Evolutionary conservation across 345 rosid genomes (phyloP).

Genomic region (Barbarea vulgaris): DNA sequence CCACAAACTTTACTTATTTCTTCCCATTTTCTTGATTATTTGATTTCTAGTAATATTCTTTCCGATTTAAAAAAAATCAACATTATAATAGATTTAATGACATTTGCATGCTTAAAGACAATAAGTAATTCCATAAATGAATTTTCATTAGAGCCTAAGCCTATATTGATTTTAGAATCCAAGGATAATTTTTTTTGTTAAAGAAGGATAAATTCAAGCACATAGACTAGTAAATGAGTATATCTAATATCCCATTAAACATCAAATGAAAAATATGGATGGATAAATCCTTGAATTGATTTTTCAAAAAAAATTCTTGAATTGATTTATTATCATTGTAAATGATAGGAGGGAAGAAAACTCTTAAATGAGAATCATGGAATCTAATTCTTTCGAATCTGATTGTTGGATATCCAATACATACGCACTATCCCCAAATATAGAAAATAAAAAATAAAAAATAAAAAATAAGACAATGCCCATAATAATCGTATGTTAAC

Average conservation of each 20-base stretch:
- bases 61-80: not conserved
- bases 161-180: not conserved
- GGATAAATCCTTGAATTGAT: not conserved
- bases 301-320: not conserved
- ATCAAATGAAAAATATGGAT: not conserved
- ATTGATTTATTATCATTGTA: not conserved
- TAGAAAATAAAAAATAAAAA: not conserved
- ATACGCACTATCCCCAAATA: conserved; percentile 24
- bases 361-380: not conserved
- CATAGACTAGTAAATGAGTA: not conserved
- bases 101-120: not conserved
- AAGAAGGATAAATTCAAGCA: not conserved
- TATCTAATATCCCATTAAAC: not conserved
- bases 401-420: conserved; percentile 24
- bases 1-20: conserved; percentile 20
- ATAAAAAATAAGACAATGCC: not conserved
- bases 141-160: not conserved
- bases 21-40: conserved; percentile 1
- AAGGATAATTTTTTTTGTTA: no score
- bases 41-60: conserved; percentile 16
- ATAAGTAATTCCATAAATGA: not conserved
- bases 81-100: conserved; percentile 3
- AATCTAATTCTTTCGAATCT: conserved; percentile 30
- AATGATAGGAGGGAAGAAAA: not conserved
- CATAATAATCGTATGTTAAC: conserved; percentile 2